A percentile compares a stretch with the other conserved stretches of the same genome.
Evolutionary conservation across 2,329 filamentous ascomycete species (phyloP).

Genomic region (Dactylonectria macrodidyma): DNA sequence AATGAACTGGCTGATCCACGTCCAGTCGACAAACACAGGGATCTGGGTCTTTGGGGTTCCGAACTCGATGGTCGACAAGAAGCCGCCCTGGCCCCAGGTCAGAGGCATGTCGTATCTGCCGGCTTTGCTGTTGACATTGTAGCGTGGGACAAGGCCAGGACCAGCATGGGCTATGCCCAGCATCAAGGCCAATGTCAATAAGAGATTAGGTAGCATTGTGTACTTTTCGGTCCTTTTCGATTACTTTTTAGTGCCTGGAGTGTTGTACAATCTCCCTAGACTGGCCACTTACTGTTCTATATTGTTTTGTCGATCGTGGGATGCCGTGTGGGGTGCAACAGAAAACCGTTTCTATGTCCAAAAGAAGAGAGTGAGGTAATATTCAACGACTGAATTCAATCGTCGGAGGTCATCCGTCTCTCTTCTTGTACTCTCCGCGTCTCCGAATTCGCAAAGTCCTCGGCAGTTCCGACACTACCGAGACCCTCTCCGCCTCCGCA

Average conservation of each 20-base stretch:
- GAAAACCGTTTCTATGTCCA: background rate
- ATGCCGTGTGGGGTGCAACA: background rate
- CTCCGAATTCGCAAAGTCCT: conserved; percentile 11
- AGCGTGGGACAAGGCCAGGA: conserved; percentile 21
- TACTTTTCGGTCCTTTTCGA: background rate
- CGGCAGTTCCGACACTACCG: conserved; percentile 7
- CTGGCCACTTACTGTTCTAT: background rate
- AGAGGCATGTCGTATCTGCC: conserved; percentile 22
- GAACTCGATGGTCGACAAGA: conserved; percentile 24
- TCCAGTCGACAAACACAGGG: conserved; percentile 27
- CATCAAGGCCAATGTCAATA: conserved; percentile 18
- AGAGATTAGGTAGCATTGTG: conserved; percentile 6
- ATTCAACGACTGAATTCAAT: background rate
- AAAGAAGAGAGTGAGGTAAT: background rate
- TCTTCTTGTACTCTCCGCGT: conserved; percentile 23
- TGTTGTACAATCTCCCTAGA: background rate
- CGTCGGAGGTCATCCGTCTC: background rate
- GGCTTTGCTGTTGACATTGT: conserved; percentile 8
- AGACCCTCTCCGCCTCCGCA: conserved; percentile 23
- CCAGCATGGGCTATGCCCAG: conserved; percentile 17
- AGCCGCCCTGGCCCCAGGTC: conserved; percentile 10
- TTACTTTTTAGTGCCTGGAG: background rate
- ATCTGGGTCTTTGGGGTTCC: conserved; percentile 14
- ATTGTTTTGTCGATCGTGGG: conserved; percentile 9
- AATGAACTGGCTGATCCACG: conserved; percentile 30